Base-by-base conservation (phyloP, 257 asterid genomes). In the Pogostemon cablin region DNA sequence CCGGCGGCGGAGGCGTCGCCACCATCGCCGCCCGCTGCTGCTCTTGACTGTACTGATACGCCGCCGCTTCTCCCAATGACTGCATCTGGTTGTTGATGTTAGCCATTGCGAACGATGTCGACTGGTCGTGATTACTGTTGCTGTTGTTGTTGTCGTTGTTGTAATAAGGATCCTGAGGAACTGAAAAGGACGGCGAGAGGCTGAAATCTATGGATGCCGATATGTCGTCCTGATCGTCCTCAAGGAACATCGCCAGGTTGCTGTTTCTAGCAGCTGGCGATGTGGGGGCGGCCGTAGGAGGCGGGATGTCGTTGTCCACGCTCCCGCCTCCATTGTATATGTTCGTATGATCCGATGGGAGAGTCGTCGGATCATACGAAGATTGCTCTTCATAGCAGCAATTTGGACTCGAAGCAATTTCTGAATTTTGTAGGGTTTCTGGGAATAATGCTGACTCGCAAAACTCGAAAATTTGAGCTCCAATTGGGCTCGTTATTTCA, bases 181-280 rank as follows among this genome's bases (percentile, higher is more conserved):
- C 49, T 0, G 86, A 44, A 44, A 83, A 84, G 9, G 80, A 73
- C 0, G 92, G 77, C 4, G 87, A 77, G 1, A 82, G 72, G 7
- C 76, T 78, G 81, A 93, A 89, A 69, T 93, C 97, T 65, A 93
- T 86, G 8, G 97, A 89, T 3, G 87, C 95, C 1, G 97, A 85
- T 2, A 93, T 86, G 80, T 91, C 96, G 4, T 87, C 86, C 41
- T 79, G 80, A 9, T 87, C 95, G 2, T 85, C 90, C 3, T 84
- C 90, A 68, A 85, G 75, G 39, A 85, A 52, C 11, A 57, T 6
- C 9, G 80, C 65, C 0, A 75, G 80, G 58, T 65, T 69, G 46
- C 25, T 65, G 52, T 38, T 75, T 32, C 65, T 2, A 20, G 54
- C 34, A 52, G 77, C n/a, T 2, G 81, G 56, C 7, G 79, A 71